These are phyloP conservation scores for Dioszegia hungarica DNA, from an alignment of 768 basidiomycete genomes.

Conservation along the genomic window DNA sequence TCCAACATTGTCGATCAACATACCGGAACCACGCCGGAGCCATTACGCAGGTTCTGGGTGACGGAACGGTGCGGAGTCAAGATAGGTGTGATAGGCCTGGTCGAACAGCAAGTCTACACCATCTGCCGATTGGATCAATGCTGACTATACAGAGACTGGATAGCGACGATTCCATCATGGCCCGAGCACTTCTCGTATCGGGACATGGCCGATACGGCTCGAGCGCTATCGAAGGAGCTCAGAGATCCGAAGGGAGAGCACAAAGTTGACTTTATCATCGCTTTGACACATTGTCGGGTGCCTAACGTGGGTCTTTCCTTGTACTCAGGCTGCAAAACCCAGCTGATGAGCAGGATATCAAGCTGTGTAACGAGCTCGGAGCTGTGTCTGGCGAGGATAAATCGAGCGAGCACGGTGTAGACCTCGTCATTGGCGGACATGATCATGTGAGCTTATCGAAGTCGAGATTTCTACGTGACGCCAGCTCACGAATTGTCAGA, in stretches of 20 bases:
- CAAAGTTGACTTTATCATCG: conserved; percentile 75
- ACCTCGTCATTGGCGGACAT: conserved; percentile 80
- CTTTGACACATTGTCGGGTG: conserved; percentile 76
- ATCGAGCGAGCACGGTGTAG: conserved; percentile 67
- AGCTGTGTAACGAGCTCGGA: conserved; percentile 43
- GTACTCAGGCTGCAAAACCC: neutral
- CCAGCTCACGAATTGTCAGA: conserved; percentile 6
- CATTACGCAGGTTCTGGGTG: conserved; percentile 60
- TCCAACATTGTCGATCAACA: conserved; percentile 68
- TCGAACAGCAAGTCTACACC: conserved; percentile 65
- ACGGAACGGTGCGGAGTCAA: conserved; percentile 66
- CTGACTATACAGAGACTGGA: conserved; percentile 68
- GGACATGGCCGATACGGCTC: conserved; percentile 68
- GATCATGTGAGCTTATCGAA: conserved; percentile 62
- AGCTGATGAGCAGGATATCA: conserved; percentile 35
- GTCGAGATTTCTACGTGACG: neutral
- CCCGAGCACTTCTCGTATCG: conserved; percentile 70
- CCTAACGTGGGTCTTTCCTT: conserved; percentile 36
- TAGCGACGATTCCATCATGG: conserved; percentile 80
- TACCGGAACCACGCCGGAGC: conserved; percentile 62
- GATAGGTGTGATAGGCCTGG: conserved; percentile 77
- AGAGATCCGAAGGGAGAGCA: conserved; percentile 66
- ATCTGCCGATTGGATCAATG: neutral
- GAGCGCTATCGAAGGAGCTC: conserved; percentile 66
- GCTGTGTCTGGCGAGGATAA: conserved; percentile 43